A percentile compares a stretch with the other conserved stretches of the same genome.
Evolutionary conservation across 768 basidiomycete species (phyloP).

Genomic region (Plicaturopsis crispa): DNA sequence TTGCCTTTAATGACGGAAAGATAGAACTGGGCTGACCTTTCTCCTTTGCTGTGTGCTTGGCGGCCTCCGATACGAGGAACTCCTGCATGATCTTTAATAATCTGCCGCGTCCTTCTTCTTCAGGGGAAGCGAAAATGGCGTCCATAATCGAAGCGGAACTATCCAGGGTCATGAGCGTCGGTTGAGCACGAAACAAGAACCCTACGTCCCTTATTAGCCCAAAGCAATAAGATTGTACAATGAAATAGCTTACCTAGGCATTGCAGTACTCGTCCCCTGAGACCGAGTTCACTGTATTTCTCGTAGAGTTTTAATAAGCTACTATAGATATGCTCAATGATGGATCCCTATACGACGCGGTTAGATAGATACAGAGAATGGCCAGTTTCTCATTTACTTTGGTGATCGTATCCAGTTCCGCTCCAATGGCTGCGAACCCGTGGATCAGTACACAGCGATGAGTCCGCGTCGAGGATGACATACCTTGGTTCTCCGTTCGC

Average conservation of each 20-base stretch:
- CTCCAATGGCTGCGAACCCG: conserved; percentile 40
- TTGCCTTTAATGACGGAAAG: background rate
- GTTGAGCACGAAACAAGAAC: conserved; percentile 88
- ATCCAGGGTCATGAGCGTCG: conserved; percentile 81
- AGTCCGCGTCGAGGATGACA: conserved; percentile 16
- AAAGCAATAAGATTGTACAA: background rate
- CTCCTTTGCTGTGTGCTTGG: conserved; percentile 66
- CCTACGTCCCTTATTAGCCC: conserved; percentile 34
- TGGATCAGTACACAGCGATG: conserved; percentile 3
- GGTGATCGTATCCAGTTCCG: conserved; percentile 52
- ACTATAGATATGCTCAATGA: conserved; percentile 80
- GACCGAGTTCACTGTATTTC: conserved; percentile 46
- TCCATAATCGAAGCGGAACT: conserved; percentile 84
- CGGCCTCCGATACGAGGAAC: conserved; percentile 77
- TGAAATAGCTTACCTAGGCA: conserved; percentile 60
- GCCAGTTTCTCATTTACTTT: conserved; percentile 26
- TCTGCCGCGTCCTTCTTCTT: conserved; percentile 65
- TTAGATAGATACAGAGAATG: too few species aligned
- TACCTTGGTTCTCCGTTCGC: conserved; percentile 53
- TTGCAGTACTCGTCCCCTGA: conserved; percentile 71
- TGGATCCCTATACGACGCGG: conserved; percentile 43
- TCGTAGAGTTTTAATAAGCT: conserved; percentile 66
- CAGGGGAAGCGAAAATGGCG: conserved; percentile 67
- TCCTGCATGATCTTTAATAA: conserved; percentile 87
- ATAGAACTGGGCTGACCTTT: conserved; percentile 48